Percentiles rank a stretch among this genome's conserved stretches.
phyloP scores from a whole-genome alignment of 768 basidiomycete species.

The Suillus variegatus region DNA sequence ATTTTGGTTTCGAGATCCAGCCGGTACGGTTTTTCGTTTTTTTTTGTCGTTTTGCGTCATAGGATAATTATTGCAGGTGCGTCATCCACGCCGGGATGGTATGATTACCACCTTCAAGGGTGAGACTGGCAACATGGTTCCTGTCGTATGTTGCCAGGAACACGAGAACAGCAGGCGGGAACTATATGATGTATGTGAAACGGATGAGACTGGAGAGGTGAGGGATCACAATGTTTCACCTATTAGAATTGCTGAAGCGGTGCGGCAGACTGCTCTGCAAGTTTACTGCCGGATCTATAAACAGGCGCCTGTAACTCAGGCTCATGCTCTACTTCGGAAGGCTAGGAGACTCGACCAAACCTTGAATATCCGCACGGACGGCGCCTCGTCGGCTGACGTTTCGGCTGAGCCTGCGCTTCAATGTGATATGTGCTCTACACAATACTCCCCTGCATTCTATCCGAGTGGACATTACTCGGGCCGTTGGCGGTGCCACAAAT shows the following conservation, averaged over 20 bases:
- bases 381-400: constrained; percentile 9
- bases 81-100: constrained; percentile 71
- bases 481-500: constrained; percentile 45
- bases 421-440: constrained; percentile 65
- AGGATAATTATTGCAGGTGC: constrained; percentile 51
- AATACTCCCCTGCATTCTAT: constrained; percentile 79
- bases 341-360: constrained; percentile 81
- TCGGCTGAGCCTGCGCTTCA: constrained; percentile 31
- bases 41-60: background rate
- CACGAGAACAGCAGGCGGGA: constrained; percentile 66
- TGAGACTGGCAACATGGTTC: constrained; percentile 75
- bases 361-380: constrained; percentile 50
- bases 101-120: constrained; percentile 74
- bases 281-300: constrained; percentile 87
- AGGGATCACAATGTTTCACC: constrained; percentile 18
- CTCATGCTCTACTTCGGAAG: constrained; percentile 87
- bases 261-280: constrained; percentile 79
- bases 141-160: constrained; percentile 76
- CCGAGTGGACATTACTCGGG: constrained; percentile 32
- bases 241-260: background rate
- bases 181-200: constrained; percentile 84
- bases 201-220: constrained; percentile 81
- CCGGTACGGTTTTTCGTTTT: constrained; percentile 48
- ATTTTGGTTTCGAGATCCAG: constrained; percentile 92
- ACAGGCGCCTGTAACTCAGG: constrained; percentile 65